Base-by-base conservation (phyloP, 495 filamentous ascomycete species). In the Sordaria brevicollis region DNA sequence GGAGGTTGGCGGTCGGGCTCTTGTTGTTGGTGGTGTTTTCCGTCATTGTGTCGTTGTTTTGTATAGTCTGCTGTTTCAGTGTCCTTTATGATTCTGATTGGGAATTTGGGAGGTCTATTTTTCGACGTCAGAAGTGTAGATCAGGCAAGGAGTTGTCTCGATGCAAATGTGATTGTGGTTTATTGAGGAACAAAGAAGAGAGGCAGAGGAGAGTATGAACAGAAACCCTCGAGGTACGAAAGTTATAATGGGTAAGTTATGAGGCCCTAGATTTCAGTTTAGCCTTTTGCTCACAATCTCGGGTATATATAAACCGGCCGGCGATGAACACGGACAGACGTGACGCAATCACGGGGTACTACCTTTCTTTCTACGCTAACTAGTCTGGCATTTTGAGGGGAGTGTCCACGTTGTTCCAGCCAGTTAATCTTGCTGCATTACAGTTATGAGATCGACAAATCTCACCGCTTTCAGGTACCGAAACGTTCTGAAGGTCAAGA, bases 1-100 rank as follows among this genome's bases (percentile, higher is more conserved):
- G 82, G 34, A 72, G 76, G 9, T 70, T 69, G 68, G 33, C 67
- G 21, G 21, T 73, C 39, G 35, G 73, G 68, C n/a, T n/a, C n/a
- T 29, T 65, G 67, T 33, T 68, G 65, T 21, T 62, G 10, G 37
- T 65, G 35, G 21, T 54, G 38, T 65, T 65, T 21, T 67, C 25
- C 19, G 65, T 43, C 39, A 37, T 66, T 2, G 34, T 62, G 0
- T 49, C 54, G 15, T 65, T 21, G 13, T 34, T 57, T 9, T 67
- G 57, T 33, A 66, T 66, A 13, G 68, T 8, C 9, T 36, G 33
- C 21, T 11, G 41, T 13, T 39, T 65, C 8, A 35, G 39, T 31
- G 31, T 35, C 7, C 34, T 21, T 38, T 19, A 3, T 69, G 31
- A 57, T 66, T 15, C 33, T 31, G 57, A 39, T 39, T 11, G 0